phyloP scores from a whole-genome alignment of 164 flowering plant species.

The Vitis cinerea region DNA sequence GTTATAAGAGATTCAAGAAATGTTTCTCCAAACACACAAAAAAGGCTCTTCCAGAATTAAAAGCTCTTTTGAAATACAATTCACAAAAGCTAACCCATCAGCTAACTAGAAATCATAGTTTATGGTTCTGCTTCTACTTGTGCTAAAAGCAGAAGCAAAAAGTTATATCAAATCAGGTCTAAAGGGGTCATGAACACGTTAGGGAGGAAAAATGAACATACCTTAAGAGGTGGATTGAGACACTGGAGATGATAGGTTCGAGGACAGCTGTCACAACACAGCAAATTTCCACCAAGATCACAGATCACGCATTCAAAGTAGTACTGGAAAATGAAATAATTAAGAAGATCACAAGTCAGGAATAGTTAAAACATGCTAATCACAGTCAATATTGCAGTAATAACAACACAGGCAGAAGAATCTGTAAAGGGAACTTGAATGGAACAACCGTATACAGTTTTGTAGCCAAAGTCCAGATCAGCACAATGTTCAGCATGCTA shows the following conservation, averaged over 20 bases:
- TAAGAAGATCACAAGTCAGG: background rate
- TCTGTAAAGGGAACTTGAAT: too few species aligned
- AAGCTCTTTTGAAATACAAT: background rate
- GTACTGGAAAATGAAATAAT: conserved; percentile 52
- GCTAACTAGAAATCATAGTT: background rate
- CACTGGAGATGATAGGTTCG: conserved; percentile 93
- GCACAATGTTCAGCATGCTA: too few species aligned
- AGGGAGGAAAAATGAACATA: conserved; percentile 23
- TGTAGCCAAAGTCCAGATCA: too few species aligned
- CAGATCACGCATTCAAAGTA: conserved; percentile 94
- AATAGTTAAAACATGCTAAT: background rate
- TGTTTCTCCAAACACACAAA: too few species aligned
- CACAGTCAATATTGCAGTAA: background rate
- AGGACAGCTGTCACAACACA: conserved; percentile 96
- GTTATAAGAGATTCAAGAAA: too few species aligned
- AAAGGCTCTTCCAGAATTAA: too few species aligned
- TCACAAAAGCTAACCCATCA: background rate
- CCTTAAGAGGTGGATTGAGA: conserved; percentile 96
- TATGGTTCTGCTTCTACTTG: too few species aligned
- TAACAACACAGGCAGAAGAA: too few species aligned
- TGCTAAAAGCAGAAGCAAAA: too few species aligned
- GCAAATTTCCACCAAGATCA: conserved; percentile 92
- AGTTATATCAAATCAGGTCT: too few species aligned
- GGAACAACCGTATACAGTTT: too few species aligned
- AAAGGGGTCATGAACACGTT: conserved; percentile 2